These are phyloP conservation scores for Coriolopsis trogii DNA, from an alignment of 1,284 basidiomycete species.

Conservation along the genomic window DNA sequence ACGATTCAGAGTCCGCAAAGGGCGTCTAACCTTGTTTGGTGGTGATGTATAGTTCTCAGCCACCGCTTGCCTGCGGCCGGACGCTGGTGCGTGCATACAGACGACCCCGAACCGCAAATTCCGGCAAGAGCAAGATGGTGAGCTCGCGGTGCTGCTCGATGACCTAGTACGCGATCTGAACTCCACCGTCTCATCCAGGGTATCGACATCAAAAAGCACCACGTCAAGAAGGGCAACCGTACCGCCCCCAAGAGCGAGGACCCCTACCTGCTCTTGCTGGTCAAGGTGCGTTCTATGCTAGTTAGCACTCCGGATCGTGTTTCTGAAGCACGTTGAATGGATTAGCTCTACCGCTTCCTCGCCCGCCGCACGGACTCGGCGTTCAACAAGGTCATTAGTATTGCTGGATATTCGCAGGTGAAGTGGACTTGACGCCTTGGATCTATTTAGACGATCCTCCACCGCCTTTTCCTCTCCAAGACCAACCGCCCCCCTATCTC, in stretches of 20 bases:
- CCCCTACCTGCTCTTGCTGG: constrained; percentile 96
- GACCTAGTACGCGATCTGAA: constrained; percentile 5
- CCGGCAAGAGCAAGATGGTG: constrained; percentile 78
- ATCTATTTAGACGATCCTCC: constrained; percentile 78
- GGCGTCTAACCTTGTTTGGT: constrained; percentile 32
- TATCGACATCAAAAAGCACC: constrained; percentile 97
- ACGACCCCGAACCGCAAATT: constrained; percentile 40
- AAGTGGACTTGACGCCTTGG: constrained; percentile 14
- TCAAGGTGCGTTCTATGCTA: constrained; percentile 73
- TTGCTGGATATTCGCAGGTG: background rate
- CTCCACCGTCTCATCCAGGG: constrained; percentile 57
- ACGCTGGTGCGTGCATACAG: constrained; percentile 17
- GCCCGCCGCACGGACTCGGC: constrained; percentile 94
- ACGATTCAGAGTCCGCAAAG: constrained; percentile 30
- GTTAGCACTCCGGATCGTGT: background rate
- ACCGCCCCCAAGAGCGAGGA: constrained; percentile 98
- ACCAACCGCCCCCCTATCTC: constrained; percentile 98
- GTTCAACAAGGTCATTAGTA: constrained; percentile 87
- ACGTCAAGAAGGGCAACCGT: constrained; percentile 98
- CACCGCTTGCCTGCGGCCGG: constrained; percentile 28
- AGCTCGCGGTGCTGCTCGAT: constrained; percentile 48
- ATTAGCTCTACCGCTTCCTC: constrained; percentile 97
- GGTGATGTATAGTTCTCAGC: constrained; percentile 61
- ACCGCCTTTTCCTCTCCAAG: constrained; percentile 96
- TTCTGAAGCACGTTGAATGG: background rate